A percentile compares a stretch with the other conserved stretches of the same genome.
phyloP scores from a whole-genome alignment of 306 rosid species.

The Boehmeria nivea region DNA sequence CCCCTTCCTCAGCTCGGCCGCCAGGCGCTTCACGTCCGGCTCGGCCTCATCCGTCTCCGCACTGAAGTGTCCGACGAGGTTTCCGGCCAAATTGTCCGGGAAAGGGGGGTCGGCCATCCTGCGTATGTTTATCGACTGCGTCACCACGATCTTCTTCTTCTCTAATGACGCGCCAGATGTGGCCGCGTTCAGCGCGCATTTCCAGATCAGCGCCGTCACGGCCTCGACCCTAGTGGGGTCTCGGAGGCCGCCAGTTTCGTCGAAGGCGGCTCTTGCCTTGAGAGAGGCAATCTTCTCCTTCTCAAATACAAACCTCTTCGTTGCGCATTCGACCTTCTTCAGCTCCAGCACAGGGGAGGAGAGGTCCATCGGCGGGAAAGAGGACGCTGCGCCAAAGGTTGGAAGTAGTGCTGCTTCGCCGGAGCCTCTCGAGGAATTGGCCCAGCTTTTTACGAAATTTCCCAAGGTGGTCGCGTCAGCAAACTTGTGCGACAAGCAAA shows the following conservation, averaged over 20 bases:
- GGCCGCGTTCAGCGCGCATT: slow-evolving; percentile 19
- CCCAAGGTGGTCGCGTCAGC: slow-evolving; percentile 38
- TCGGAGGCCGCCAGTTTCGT: background rate
- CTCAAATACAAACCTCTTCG: slow-evolving; percentile 39
- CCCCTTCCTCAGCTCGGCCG: slow-evolving; percentile 11
- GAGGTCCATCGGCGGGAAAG: slow-evolving; percentile 7
- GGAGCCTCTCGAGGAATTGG: slow-evolving; percentile 1
- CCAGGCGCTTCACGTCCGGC: slow-evolving; percentile 11
- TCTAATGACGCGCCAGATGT: background rate
- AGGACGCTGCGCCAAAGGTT: slow-evolving; percentile 18
- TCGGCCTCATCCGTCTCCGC: slow-evolving; percentile 4
- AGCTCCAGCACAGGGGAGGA: background rate
- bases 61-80: slow-evolving; percentile 10
- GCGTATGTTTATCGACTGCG: slow-evolving; percentile 22
- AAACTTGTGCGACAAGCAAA: slow-evolving; percentile 37
- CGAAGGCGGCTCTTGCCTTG: slow-evolving; percentile 21
- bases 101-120: slow-evolving; percentile 23
- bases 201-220: slow-evolving; percentile 44
- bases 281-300: slow-evolving; percentile 24
- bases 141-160: background rate
- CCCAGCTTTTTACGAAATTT: slow-evolving; percentile 39
- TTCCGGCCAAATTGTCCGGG: slow-evolving; percentile 12
- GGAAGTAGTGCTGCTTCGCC: no score
- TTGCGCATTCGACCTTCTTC: background rate
- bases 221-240: slow-evolving; percentile 34